Evolutionary conservation across 2,329 filamentous ascomycete genomes (phyloP), one percentile per base, ranked within the genome.

Genomic region (Epichloe bromicola): DNA sequence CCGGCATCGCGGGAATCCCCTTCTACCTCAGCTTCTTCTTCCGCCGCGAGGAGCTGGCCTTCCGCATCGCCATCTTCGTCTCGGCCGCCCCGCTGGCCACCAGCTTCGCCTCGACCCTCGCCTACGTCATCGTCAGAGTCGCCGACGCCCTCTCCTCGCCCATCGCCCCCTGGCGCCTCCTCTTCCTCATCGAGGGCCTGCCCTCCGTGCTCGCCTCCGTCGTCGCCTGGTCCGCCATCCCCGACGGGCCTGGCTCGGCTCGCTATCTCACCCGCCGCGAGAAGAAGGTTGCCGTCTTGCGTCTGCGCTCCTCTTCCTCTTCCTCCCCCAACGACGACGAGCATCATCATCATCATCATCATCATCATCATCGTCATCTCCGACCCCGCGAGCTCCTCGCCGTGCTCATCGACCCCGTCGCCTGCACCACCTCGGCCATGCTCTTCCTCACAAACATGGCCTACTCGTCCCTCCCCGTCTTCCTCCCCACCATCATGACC

Each of bases 401-500:
- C 54, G 61, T 69, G 14, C 59, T 69, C 47, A 46, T 54, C 36
- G 65, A 68, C 53, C 66, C 66, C 46, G 56, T 65, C 50, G 61
- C 64, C 40, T 91, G 87, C 70, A 72, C 91, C 41, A 86, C 86
- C 4, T 84, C 88, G 1, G 67, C 79, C 58, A 94, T 95, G 79
- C 87, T 94, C 73, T 89, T 94, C 71, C 80, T 84, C 65, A 82
- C 85, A 61, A 95, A 95, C 67, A 85, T 94, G 64, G 85, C 88
- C 12, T 95, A 95, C 70, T 83, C 82, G 61, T 91, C 86, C 20
- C 81, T 95, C 63, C 89, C 89, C 3, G 86, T 93, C 46, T 95
- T 95, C 63, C 75, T 95, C 3, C 88, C 88, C 37, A 88, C 85
- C 23, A 88, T 94, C 55, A 76, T 94, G 45, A 72, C 74, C 53